phyloP scores from a whole-genome alignment of 129 eudicot genomes.

The Scalesia atractyloides region DNA sequence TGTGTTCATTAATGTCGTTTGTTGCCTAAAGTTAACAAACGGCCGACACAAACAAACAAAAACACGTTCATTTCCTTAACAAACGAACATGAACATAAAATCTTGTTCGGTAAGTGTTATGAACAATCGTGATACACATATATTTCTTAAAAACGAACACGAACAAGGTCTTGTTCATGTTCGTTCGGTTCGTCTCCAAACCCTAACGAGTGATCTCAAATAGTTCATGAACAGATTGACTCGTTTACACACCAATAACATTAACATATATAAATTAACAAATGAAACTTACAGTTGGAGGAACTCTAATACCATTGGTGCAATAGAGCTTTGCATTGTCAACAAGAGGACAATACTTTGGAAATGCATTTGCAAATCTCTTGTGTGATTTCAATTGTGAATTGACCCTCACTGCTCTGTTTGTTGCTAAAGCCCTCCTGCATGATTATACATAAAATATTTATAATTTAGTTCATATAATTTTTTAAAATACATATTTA shows the following conservation, averaged over 20 bases:
- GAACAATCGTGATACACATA: too few relatives aligned
- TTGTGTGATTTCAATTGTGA: constrained; percentile 91
- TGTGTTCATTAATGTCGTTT: too few relatives aligned
- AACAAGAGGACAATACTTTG: constrained; percentile 63
- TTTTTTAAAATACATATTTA: background rate
- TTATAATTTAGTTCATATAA: background rate
- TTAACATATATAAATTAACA: background rate
- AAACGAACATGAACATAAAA: too few relatives aligned
- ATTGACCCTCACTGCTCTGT: constrained; percentile 91
- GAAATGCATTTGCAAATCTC: constrained; percentile 86
- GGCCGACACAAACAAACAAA: too few relatives aligned
- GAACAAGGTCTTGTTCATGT: too few relatives aligned
- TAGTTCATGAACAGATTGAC: background rate
- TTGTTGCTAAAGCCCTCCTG: constrained; percentile 82
- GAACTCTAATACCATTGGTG: constrained; percentile 64
- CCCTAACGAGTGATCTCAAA: background rate
- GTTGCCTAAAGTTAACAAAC: too few relatives aligned
- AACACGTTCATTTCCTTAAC: too few relatives aligned
- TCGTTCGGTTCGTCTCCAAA: too few relatives aligned
- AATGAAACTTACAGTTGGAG: constrained; percentile 58
- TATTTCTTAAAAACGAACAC: too few relatives aligned
- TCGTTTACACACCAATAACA: background rate
- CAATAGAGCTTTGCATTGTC: constrained; percentile 80
- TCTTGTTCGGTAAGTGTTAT: too few relatives aligned
- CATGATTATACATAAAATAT: background rate